A percentile compares a stretch with the other conserved stretches of the same genome.
These are phyloP conservation scores for Cyberlindnera xylosilytica DNA, from an alignment of 805 yeast genomes.

Conservation along the genomic window DNA sequence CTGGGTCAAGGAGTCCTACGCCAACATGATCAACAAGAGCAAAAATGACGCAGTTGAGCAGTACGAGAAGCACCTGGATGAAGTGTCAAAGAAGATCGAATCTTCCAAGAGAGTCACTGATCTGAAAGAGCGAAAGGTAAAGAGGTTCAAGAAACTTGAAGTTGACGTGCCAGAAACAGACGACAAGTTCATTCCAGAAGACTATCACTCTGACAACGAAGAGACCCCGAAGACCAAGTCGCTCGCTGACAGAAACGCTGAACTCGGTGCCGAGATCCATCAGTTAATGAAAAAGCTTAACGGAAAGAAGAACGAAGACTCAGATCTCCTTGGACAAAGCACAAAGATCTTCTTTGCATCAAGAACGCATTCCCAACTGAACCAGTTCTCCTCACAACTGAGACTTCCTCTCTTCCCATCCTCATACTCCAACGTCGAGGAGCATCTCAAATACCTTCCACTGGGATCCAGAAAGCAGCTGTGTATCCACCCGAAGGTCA, in stretches of 20 bases:
- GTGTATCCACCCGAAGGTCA: slow-evolving; percentile 69
- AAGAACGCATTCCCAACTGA: slow-evolving; percentile 86
- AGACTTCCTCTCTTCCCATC: slow-evolving; percentile 61
- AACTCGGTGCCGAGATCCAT: slow-evolving; percentile 46
- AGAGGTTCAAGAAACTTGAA: slow-evolving; percentile 22
- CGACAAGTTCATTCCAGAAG: slow-evolving; percentile 40
- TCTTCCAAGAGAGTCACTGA: slow-evolving; percentile 8
- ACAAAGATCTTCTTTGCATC: slow-evolving; percentile 68
- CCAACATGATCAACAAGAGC: slow-evolving; percentile 25
- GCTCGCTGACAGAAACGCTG: slow-evolving; percentile 28
- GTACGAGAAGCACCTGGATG: slow-evolving; percentile 35
- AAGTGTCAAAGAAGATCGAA: slow-evolving; percentile 23
- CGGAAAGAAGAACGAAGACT: slow-evolving; percentile 17
- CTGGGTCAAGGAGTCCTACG: slow-evolving; percentile 54
- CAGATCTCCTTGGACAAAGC: slow-evolving; percentile 30
- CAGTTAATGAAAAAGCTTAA: slow-evolving; percentile 43
- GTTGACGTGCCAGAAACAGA: slow-evolving; percentile 32
- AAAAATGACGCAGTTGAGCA: slow-evolving; percentile 26
- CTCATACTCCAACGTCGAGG: slow-evolving; percentile 43
- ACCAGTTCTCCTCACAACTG: slow-evolving; percentile 76
- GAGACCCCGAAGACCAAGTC: slow-evolving; percentile 10
- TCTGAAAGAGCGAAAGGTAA: slow-evolving; percentile 14
- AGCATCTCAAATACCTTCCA: slow-evolving; percentile 64
- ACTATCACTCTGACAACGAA: slow-evolving; percentile 31
- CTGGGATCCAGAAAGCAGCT: slow-evolving; percentile 83